Conservation (phyloP, 768 basidiomycete species). For the Tulasnella calospora region DNA sequence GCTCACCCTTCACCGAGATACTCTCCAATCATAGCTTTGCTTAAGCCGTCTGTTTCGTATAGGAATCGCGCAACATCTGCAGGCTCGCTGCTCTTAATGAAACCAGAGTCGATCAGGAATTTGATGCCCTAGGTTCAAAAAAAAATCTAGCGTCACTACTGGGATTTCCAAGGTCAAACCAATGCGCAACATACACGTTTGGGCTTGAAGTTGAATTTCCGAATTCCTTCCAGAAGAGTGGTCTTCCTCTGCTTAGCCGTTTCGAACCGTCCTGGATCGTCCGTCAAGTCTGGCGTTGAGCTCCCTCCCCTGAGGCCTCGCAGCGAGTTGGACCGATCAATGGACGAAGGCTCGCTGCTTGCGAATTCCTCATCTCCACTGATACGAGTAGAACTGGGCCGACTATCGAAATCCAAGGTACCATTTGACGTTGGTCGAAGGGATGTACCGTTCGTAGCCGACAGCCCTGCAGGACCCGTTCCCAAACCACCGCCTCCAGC, state of each 20-base stretch:
- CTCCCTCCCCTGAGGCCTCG: slow-evolving; percentile 52
- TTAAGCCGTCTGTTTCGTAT: slow-evolving; percentile 82
- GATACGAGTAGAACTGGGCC: not conserved
- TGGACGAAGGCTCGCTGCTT: not conserved
- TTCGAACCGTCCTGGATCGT: slow-evolving; percentile 90
- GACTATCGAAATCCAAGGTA: not conserved
- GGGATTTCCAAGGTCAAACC: not conserved
- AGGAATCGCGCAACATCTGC: slow-evolving; percentile 80
- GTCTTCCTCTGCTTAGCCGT: slow-evolving; percentile 96
- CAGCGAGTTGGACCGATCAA: slow-evolving; percentile 30
- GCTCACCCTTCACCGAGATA: slow-evolving; percentile 94
- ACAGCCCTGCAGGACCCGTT: not conserved
- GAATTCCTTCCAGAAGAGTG: slow-evolving; percentile 88
- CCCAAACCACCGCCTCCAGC: slow-evolving; percentile 30
- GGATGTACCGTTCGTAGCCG: not conserved
- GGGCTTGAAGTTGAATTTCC: slow-evolving; percentile 98
- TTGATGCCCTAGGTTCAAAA: slow-evolving; percentile 62
- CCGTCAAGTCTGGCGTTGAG: slow-evolving; percentile 71
- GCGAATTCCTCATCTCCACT: slow-evolving; percentile 11
- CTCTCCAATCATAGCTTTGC: slow-evolving; percentile 94
- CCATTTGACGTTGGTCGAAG: not conserved
- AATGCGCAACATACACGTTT: slow-evolving; percentile 60
- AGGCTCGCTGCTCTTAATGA: slow-evolving; percentile 69
- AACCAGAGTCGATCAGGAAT: slow-evolving; percentile 82
- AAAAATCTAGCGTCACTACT: not conserved